Evolutionary conservation across 768 basidiomycete genomes (phyloP).

Genomic region (Podaxis mareebaensis): DNA sequence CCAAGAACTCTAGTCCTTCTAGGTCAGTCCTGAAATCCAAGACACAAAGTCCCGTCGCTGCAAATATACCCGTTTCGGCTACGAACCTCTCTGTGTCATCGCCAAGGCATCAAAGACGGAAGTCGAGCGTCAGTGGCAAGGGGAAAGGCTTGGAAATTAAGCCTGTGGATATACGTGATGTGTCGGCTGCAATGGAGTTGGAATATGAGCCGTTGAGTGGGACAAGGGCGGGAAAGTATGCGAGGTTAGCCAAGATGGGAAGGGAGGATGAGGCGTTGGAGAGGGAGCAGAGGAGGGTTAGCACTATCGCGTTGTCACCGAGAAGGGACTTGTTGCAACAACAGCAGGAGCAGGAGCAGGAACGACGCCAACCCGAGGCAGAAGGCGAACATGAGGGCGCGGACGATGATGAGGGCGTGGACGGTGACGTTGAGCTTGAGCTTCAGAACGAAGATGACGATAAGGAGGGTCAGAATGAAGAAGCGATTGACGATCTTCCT

Average conservation of each 20-base stretch:
- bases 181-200: slow-evolving; percentile 1
- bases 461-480: neutral
- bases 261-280: slow-evolving; percentile 34
- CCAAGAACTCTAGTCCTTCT: neutral
- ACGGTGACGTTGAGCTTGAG: slow-evolving; percentile 12
- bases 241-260: slow-evolving; percentile 34
- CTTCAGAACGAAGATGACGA: slow-evolving; percentile 7
- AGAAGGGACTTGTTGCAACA: slow-evolving; percentile 8
- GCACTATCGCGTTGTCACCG: slow-evolving; percentile 23
- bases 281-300: slow-evolving; percentile 35
- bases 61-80: neutral
- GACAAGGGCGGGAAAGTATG: slow-evolving; percentile 23
- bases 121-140: neutral
- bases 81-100: neutral
- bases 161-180: slow-evolving; percentile 15
- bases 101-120: neutral
- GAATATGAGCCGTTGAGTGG: slow-evolving; percentile 29
- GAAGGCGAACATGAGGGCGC: neutral
- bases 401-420: neutral
- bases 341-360: slow-evolving; percentile 7
- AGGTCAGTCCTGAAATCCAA: neutral
- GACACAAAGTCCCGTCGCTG: neutral
- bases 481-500: neutral
- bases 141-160: slow-evolving; percentile 22
- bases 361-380: neutral